Evolutionary conservation across 2,329 filamentous ascomycete genomes (phyloP), one percentile per base, ranked within the genome.

Genomic region (Cercospora sesami): DNA sequence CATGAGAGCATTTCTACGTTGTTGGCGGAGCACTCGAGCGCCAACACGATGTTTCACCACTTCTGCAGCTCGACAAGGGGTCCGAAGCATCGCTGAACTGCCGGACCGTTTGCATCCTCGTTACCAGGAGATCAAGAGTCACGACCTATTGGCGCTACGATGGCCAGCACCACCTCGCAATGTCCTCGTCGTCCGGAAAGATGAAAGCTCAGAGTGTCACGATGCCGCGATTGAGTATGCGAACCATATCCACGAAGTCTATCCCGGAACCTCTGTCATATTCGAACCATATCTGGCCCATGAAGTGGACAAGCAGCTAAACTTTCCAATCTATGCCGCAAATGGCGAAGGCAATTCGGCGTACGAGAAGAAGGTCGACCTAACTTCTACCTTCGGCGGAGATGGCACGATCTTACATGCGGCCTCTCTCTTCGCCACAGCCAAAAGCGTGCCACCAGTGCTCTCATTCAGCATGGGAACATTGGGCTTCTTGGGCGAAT

Each of bases 401-500:
- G 95, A 99, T 79, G 93, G 93, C 69, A 97, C 93, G 2, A 94
- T 97, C 64, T 81, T 97, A 58, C 91, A 92, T 68, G 93, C 93
- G 0, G 91, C 92, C 2, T 94, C 91, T 64, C 85, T 97, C 5
- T 98, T 96, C 81, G 93, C 93, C 68, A 90, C 92, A 42, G 89
- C 91, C 55, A 84, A 86, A 2, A 88, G 89, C 53, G 94, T 99
- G 0, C 95, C 95, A 0, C 95, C 95, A 0, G 91, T 99, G 36
- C 83, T 99, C 7, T 93, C 92, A 1, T 99, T 99, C 77, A 96
- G 93, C 78, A 97, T 99, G 92, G 95, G 95, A 5, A 96, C 94
- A 0, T 83, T 99, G 0, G 95, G 95, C 0, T 99, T 99, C 73
- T 82, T 99, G 7, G 94, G 94, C 16, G 94, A 98, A 80, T 99